phyloP scores from a whole-genome alignment of 2,329 filamentous ascomycete species.

The Beauveria rudraprayagi region DNA sequence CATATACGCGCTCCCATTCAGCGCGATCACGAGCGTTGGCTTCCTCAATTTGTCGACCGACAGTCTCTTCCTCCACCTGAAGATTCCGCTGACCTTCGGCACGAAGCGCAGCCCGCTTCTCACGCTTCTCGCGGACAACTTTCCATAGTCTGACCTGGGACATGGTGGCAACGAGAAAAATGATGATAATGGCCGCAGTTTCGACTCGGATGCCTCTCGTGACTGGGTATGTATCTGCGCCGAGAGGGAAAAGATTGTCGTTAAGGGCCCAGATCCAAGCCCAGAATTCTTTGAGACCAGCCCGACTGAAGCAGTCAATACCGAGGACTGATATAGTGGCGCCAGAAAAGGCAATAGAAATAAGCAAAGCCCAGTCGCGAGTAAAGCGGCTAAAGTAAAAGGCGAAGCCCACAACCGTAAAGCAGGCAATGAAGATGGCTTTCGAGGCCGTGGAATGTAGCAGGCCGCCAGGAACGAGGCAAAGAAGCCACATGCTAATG shows the following conservation, averaged over 20 bases:
- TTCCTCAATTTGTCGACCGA: slow-evolving; percentile 59
- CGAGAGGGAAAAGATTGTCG: slow-evolving; percentile 67
- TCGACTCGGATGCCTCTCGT: slow-evolving; percentile 84
- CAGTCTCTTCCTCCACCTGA: slow-evolving; percentile 59
- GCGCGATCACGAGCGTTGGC: slow-evolving; percentile 52
- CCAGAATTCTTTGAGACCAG: slow-evolving; percentile 96
- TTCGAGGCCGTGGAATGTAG: slow-evolving; percentile 55
- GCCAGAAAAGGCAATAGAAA: slow-evolving; percentile 69
- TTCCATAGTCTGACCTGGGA: slow-evolving; percentile 85
- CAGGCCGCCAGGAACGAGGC: slow-evolving; percentile 67
- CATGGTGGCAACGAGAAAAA: slow-evolving; percentile 67
- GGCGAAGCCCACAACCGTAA: slow-evolving; percentile 61
- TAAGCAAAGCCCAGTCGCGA: slow-evolving; percentile 68
- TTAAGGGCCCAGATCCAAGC: slow-evolving; percentile 84
- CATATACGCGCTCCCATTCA: slow-evolving; percentile 74
- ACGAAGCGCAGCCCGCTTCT: slow-evolving; percentile 41
- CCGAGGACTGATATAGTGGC: slow-evolving; percentile 73
- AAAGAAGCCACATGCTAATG: slow-evolving; percentile 83
- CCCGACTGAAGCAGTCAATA: slow-evolving; percentile 81
- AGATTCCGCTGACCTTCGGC: slow-evolving; percentile 45
- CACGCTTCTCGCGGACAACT: slow-evolving; percentile 57
- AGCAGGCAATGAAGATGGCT: slow-evolving; percentile 65
- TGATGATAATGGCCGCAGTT: slow-evolving; percentile 65
- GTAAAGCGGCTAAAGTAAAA: slow-evolving; percentile 74
- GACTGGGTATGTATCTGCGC: slow-evolving; percentile 70